Percentiles rank a stretch among this genome's conserved stretches.
phyloP scores from a whole-genome alignment of 108 stramenopile species.

The Conticribra weissflogii region DNA sequence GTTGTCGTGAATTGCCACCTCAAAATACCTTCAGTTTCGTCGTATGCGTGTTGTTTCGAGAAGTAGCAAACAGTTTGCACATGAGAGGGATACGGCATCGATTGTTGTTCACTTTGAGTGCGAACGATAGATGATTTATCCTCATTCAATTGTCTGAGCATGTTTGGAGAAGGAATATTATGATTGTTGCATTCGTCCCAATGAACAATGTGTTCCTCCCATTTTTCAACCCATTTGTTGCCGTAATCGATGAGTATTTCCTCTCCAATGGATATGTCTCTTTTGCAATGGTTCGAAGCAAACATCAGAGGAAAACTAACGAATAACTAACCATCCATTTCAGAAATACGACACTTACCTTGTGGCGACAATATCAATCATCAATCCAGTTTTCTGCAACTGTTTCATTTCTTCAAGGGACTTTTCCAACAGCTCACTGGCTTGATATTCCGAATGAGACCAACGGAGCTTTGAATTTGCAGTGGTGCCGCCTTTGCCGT shows the following conservation, averaged over 20 bases:
- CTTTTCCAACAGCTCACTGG: constrained; percentile 16
- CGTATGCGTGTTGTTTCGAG: background rate
- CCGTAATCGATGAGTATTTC: constrained; percentile 76
- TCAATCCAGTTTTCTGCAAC: constrained; percentile 15
- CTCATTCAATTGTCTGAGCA: background rate
- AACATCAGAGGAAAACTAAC: too few species aligned
- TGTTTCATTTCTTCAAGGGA: constrained; percentile 15
- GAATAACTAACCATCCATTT: too few species aligned
- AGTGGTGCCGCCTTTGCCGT: constrained; percentile 10
- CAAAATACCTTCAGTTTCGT: background rate
- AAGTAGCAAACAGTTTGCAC: background rate
- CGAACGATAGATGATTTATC: background rate
- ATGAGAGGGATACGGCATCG: background rate
- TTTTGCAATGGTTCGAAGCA: too few species aligned
- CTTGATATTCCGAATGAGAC: constrained; percentile 30
- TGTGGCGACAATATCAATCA: constrained; percentile 53
- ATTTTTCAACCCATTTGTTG: constrained; percentile 56
- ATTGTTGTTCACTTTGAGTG: background rate
- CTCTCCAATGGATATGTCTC: constrained; percentile 56
- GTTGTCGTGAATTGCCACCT: background rate
- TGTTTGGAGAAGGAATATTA: background rate
- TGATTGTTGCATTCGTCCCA: constrained; percentile 2
- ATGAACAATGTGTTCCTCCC: constrained; percentile 51
- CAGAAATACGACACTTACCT: too few species aligned
- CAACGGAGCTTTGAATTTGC: constrained; percentile 52